Evolutionary conservation across 129 eudicot genomes (phyloP).

Genomic region (Scalesia atractyloides): DNA sequence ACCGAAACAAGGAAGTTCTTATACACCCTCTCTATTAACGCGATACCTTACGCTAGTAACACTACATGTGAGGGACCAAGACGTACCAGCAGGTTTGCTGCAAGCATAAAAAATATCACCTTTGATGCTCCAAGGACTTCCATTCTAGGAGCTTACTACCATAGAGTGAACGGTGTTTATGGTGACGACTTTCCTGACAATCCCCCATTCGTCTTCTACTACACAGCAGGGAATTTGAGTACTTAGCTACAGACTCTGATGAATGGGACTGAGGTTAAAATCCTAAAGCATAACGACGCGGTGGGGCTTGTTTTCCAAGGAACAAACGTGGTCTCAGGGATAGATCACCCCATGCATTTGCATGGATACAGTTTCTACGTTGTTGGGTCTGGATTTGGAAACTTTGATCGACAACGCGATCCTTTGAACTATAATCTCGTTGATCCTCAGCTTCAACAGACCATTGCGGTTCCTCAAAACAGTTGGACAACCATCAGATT

Average conservation of each 20-base stretch:
- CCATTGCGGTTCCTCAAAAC: constrained; percentile 51
- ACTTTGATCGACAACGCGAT: constrained; percentile 40
- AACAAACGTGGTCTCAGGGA: constrained; percentile 43
- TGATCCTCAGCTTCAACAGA: constrained; percentile 57
- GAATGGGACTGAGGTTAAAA: constrained; percentile 40
- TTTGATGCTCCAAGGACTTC: constrained; percentile 39
- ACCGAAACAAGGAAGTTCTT: constrained; percentile 33
- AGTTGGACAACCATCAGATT: constrained; percentile 61
- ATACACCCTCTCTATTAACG: constrained; percentile 41
- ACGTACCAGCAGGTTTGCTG: constrained; percentile 27
- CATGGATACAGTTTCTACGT: constrained; percentile 60
- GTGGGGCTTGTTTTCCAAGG: constrained; percentile 57
- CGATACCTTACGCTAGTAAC: constrained; percentile 24
- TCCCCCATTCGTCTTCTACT: constrained; percentile 54
- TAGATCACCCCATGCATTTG: constrained; percentile 64
- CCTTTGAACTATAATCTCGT: constrained; percentile 51
- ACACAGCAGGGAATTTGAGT: constrained; percentile 34
- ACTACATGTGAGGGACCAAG: constrained; percentile 30
- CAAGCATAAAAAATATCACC: constrained; percentile 53
- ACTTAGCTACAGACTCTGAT: constrained; percentile 24
- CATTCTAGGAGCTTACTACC: constrained; percentile 48
- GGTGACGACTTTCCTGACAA: constrained; percentile 41
- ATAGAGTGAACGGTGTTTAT: constrained; percentile 48
- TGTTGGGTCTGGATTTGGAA: constrained; percentile 57
- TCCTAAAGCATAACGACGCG: constrained; percentile 31